phyloP scores from a whole-genome alignment of 306 rosid genomes.

The Pterocarpus macrocarpus region DNA sequence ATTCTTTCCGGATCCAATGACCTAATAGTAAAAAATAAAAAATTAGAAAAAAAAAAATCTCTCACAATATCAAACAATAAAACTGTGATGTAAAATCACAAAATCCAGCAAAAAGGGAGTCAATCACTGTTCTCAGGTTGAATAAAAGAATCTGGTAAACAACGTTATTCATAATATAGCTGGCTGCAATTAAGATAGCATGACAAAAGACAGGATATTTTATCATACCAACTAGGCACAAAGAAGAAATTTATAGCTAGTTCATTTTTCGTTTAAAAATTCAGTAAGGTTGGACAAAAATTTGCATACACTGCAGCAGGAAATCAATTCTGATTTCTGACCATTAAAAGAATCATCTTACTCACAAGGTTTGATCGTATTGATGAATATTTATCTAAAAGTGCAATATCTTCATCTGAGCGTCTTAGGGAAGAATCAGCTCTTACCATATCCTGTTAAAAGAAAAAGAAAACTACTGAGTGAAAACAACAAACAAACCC shows the following conservation, averaged over 20 bases:
- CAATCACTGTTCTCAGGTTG: neutral
- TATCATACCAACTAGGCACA: neutral
- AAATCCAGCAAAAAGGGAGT: conserved; percentile 1
- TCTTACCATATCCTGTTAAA: conserved; percentile 64
- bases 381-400: conserved; percentile 76
- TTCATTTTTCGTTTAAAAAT: conserved; percentile 28
- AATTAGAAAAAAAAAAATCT: conserved; percentile 10
- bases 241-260: neutral
- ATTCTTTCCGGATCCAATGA: conserved; percentile 62
- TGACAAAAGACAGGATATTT: conserved; percentile 15
- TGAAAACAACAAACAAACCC: conserved; percentile 33
- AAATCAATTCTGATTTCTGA: conserved; percentile 29
- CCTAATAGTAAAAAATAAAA: conserved; percentile 53
- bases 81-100: conserved; percentile 14
- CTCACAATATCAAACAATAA: conserved; percentile 1
- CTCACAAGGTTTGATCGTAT: conserved; percentile 89
- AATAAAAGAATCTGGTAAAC: conserved; percentile 7
- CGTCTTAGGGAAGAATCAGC: conserved; percentile 83
- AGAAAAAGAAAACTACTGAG: conserved; percentile 3
- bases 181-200: conserved; percentile 21
- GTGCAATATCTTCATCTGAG: conserved; percentile 71
- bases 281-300: conserved; percentile 22
- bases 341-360: conserved; percentile 46
- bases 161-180: conserved; percentile 13
- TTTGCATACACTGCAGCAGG: conserved; percentile 4